Conservation (phyloP, 2,329 filamentous ascomycete genomes). For the Pseudogymnoascus sp. region DNA sequence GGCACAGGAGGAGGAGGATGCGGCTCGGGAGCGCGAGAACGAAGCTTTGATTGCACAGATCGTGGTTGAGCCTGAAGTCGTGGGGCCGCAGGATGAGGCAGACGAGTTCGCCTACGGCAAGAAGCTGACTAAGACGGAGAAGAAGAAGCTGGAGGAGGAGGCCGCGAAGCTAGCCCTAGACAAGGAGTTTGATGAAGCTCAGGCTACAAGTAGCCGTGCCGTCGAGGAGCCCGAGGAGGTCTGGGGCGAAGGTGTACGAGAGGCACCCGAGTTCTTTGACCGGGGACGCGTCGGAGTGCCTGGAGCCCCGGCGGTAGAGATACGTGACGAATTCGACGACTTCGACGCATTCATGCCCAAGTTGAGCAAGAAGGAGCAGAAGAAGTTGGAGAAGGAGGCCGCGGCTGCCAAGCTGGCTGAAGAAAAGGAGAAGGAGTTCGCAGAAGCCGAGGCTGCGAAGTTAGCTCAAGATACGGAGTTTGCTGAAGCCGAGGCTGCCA, state of each 20-base stretch:
- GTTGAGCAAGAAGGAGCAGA: conserved; percentile 41
- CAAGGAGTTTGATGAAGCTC: not conserved
- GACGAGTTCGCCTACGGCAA: conserved; percentile 17
- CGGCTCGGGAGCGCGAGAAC: conserved; percentile 12
- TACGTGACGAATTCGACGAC: conserved; percentile 15
- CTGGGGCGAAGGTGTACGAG: conserved; percentile 11
- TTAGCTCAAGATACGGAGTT: not conserved
- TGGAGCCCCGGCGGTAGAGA: not conserved
- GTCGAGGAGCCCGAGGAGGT: not conserved
- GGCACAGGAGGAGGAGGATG: not conserved
- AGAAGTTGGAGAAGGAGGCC: conserved; percentile 27
- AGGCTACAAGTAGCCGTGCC: not conserved
- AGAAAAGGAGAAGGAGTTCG: not conserved
- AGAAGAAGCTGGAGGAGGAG: conserved; percentile 16
- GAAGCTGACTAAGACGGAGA: conserved; percentile 14
- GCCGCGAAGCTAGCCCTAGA: not conserved
- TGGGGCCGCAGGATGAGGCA: not conserved
- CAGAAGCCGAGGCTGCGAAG: not conserved
- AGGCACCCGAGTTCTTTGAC: conserved; percentile 9
- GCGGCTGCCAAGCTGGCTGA: not conserved
- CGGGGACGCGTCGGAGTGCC: not conserved
- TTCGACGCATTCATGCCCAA: conserved; percentile 24
- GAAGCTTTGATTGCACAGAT: conserved; percentile 12
- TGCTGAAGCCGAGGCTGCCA: not conserved
- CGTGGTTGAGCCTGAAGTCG: conserved; percentile 20